Base-by-base conservation (phyloP, 208 protist genomes). In the Naegleria gruberi region DNA sequence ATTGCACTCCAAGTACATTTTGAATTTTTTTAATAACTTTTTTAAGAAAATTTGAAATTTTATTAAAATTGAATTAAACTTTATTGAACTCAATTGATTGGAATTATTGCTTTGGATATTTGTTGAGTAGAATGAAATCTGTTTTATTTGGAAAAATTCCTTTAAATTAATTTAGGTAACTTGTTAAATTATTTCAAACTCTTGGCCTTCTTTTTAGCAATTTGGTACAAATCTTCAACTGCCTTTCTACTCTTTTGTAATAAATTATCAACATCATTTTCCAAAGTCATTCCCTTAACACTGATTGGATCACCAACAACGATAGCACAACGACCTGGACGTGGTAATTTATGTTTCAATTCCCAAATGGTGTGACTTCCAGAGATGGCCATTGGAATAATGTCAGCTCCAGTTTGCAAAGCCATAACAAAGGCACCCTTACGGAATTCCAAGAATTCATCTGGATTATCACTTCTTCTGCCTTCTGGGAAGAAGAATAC, bases 351-450 rank as follows among this genome's bases (percentile, higher is more conserved):
- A n/a, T 8, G 15, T 30, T 17, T 3, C 4, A 17, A 30, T 74
- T 8, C 15, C 95, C 95, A 97, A 89, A 96, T 92, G 42, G 92
- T 91, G 55, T 97, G 92, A 85, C 94, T 95, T 12, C 95, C 95
- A 87, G 93, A 95, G 40, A 96, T 92, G 37, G 94, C 95, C 5
- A 97, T 87, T 8, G 95, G 95, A 41, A 97, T 92, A 90, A 97
- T 96, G 30, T 92, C 92, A 45, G 94, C 95, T 10, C 90, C 93
- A 91, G 96, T 94, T 46, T 97, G 93, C 17, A 96, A 82, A 12
- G 95, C 95, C 1, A 96, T 92, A 37, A 83, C 91, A 90, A 97
- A 97, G 92, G 96, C 96, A 55, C 95, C 95, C 17, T 94, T 93
- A 42, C 94, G 93, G 89, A 96, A 97, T 2, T 95, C 94, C 41